Evolutionary conservation across 768 basidiomycete species (phyloP).

Genomic region (Leccinum truebloodii): DNA sequence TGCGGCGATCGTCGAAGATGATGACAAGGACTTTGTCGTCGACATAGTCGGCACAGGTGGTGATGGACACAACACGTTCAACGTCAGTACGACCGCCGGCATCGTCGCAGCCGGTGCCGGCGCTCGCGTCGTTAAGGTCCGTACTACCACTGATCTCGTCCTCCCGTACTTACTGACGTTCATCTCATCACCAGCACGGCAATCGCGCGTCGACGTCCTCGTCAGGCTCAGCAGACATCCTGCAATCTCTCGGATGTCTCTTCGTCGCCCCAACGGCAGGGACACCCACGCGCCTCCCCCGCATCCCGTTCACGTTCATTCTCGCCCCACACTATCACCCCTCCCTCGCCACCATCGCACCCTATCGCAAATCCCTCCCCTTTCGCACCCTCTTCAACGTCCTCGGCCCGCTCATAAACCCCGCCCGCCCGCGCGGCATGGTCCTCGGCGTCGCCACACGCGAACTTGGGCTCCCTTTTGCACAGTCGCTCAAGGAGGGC

Average conservation of each 20-base stretch:
- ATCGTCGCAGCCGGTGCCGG: slow-evolving; percentile 95
- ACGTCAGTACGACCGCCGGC: slow-evolving; percentile 93
- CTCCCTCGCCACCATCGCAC: slow-evolving; percentile 74
- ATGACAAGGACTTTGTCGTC: slow-evolving; percentile 69
- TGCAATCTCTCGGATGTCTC: slow-evolving; percentile 78
- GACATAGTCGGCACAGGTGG: slow-evolving; percentile 55
- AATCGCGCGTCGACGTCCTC: slow-evolving; percentile 89
- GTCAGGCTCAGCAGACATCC: slow-evolving; percentile 91
- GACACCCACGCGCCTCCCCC: slow-evolving; percentile 48
- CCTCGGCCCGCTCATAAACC: slow-evolving; percentile 92
- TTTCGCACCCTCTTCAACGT: slow-evolving; percentile 98
- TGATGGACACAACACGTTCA: slow-evolving; percentile 94
- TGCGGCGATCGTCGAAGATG: slow-evolving; percentile 57
- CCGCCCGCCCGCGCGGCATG: slow-evolving; percentile 83
- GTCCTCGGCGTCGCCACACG: slow-evolving; percentile 86
- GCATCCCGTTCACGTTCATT: slow-evolving; percentile 87
- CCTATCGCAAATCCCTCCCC: slow-evolving; percentile 81
- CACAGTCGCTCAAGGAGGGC: slow-evolving; percentile 65
- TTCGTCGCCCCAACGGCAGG: slow-evolving; percentile 62
- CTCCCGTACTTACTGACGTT: not conserved
- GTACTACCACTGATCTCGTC: not conserved
- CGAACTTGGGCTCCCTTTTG: slow-evolving; percentile 81
- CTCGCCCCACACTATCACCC: slow-evolving; percentile 95
- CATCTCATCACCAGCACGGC: slow-evolving; percentile 64
- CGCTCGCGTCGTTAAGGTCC: slow-evolving; percentile 88